Conservation (phyloP, 371 early-diverging fungal species). For the Encephalitozoon cuniculi region DNA sequence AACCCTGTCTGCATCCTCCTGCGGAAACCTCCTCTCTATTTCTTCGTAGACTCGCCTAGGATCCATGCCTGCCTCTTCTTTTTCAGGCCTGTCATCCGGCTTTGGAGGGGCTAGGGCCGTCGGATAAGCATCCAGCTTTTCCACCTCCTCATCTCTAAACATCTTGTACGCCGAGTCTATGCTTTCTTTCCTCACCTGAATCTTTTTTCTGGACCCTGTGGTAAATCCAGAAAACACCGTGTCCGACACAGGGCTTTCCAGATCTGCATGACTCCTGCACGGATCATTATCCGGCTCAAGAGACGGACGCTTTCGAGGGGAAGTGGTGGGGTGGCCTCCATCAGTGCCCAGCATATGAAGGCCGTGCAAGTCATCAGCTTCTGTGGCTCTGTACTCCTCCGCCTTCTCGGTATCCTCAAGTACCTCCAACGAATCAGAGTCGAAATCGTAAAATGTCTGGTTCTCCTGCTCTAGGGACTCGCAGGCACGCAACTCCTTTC, state of each 20-base stretch:
- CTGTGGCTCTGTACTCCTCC: neutral
- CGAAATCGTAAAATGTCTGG: neutral
- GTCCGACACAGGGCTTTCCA: neutral
- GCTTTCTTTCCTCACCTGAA: slow-evolving; percentile 17
- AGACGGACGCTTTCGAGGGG: neutral
- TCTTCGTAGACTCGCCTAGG: slow-evolving; percentile 24
- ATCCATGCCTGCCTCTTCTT: slow-evolving; percentile 11
- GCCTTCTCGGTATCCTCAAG: neutral
- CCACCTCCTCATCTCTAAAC: neutral
- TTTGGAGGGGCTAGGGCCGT: neutral
- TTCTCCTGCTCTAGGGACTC: neutral
- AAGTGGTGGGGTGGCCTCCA: neutral
- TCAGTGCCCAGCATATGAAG: neutral
- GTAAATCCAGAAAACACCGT: slow-evolving; percentile 40
- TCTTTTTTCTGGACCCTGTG: slow-evolving; percentile 44
- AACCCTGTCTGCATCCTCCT: slow-evolving; percentile 26
- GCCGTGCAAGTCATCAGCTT: neutral
- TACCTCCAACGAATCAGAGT: neutral
- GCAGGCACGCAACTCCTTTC: neutral
- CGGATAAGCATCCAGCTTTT: neutral
- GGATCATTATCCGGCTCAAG: neutral
- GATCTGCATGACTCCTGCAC: neutral
- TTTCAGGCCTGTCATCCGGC: slow-evolving; percentile 14
- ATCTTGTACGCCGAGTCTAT: neutral
- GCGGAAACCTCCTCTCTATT: slow-evolving; percentile 21